phyloP scores from a whole-genome alignment of 129 eudicot genomes.

The Centella asiatica region DNA sequence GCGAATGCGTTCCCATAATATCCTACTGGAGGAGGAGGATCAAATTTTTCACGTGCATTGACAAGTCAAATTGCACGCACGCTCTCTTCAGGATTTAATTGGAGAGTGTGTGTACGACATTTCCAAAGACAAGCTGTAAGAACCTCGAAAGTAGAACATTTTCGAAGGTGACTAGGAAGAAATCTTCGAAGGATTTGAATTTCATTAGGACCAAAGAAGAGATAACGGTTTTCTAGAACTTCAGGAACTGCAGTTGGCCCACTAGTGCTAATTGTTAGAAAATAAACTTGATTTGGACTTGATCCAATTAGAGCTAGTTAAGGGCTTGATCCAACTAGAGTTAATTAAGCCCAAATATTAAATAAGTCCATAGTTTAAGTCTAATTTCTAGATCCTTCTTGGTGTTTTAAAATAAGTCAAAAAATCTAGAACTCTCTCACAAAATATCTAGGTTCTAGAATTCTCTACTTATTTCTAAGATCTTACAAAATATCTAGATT shows the following conservation, averaged over 20 bases:
- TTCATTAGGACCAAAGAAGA: constrained; percentile 27
- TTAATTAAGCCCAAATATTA: too few relatives aligned
- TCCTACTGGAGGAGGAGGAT: constrained; percentile 16
- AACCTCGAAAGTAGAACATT: constrained; percentile 22
- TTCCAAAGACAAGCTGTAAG: constrained; percentile 36
- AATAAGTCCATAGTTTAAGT: too few relatives aligned
- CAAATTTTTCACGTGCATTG: constrained; percentile 7
- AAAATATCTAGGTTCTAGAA: too few relatives aligned
- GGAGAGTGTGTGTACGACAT: constrained; percentile 31
- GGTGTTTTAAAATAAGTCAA: too few relatives aligned
- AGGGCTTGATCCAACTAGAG: too few relatives aligned
- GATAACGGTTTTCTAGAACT: constrained; percentile 16
- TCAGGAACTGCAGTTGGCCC: constrained; percentile 5
- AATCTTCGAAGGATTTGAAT: constrained; percentile 4
- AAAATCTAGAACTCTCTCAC: too few relatives aligned
- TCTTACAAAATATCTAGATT: too few relatives aligned
- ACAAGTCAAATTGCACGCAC: constrained; percentile 10
- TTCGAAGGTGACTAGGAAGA: constrained; percentile 6
- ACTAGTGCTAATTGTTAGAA: not conserved
- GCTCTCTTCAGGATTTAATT: constrained; percentile 26
- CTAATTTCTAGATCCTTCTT: too few relatives aligned
- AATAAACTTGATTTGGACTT: too few relatives aligned
- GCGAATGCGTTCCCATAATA: constrained; percentile 26
- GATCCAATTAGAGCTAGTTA: too few relatives aligned
- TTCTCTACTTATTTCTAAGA: too few relatives aligned